Evolutionary conservation across 139 green algal species (phyloP), one percentile per base, ranked within the genome.

Genomic region (Dunaliella sp.): DNA sequence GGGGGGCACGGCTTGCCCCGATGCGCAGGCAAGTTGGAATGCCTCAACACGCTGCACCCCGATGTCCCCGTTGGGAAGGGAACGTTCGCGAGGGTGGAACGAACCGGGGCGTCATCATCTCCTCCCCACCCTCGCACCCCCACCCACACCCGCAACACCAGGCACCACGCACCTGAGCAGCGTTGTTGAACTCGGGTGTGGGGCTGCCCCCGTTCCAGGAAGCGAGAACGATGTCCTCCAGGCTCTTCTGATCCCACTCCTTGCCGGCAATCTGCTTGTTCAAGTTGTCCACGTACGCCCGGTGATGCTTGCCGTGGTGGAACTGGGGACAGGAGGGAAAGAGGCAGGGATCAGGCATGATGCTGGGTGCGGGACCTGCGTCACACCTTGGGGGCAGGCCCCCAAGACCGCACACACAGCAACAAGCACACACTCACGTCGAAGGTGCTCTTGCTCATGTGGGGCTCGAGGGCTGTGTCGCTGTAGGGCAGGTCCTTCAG

Each of bases 301-400:
- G 84, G 90, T 98, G 96, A 89, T 98, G 96, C 93, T 98, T 98
- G 89, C 95, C 97, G 90, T 92, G 98, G 91, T 99, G 97, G 82
- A 96, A 94, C 78, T 99, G 48, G 7, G 93, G 48, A 98, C 89
- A 26, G 94, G 95, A 0, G 81, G 74, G 87, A 93, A 85, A 78
- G 32, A 32, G 35, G 85, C 7, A 3, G 33, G 2, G 35, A 35
- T 7, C 3, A 3, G 34, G 36, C n/a, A n/a, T n/a, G n/a, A n/a
- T n/a, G n/a, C n/a, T n/a, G n/a, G n/a, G n/a, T n/a, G n/a, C n/a
- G n/a, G n/a, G n/a, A n/a, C n/a, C n/a, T n/a, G n/a, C n/a, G n/a
- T n/a, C n/a, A n/a, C n/a, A n/a, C n/a, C n/a, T n/a, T n/a, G 48
- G 48, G 48, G 48, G 48, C 48, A 65, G 16, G 48, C 7, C 48